Conservation (phyloP, 1,139 yeast genomes). For the Kodamaea plutei region DNA sequence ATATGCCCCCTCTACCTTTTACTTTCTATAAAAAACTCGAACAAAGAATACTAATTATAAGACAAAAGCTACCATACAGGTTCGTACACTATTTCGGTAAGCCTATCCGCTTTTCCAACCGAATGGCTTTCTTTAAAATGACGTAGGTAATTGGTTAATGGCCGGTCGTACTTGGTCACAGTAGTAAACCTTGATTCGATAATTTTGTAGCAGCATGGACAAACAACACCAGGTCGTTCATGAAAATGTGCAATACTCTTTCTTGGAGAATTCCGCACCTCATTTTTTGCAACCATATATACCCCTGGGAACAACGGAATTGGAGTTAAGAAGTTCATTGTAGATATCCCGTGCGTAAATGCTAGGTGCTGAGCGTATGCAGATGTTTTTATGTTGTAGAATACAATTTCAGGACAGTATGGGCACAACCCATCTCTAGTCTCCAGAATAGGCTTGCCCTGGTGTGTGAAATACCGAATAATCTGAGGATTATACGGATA, state of each 20-base stretch:
- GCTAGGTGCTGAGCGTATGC: slow-evolving; percentile 33
- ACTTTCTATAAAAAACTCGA: no score
- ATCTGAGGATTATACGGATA: slow-evolving; percentile 5
- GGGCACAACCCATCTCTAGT: slow-evolving; percentile 33
- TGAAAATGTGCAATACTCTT: slow-evolving; percentile 11
- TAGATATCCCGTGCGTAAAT: slow-evolving; percentile 27
- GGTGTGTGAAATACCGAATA: neutral
- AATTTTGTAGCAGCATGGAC: slow-evolving; percentile 16
- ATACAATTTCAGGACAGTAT: slow-evolving; percentile 24
- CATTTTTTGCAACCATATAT: slow-evolving; percentile 13
- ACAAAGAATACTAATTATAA: no score
- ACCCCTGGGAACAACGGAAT: slow-evolving; percentile 14
- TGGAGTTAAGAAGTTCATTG: slow-evolving; percentile 16
- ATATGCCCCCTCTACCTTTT: no score
- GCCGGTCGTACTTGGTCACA: slow-evolving; percentile 12
- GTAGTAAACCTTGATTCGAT: slow-evolving; percentile 15
- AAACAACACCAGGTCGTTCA: slow-evolving; percentile 14
- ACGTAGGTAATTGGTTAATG: slow-evolving; percentile 15
- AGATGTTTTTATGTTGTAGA: slow-evolving; percentile 28
- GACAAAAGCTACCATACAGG: no score
- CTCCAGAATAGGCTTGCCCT: slow-evolving; percentile 13
- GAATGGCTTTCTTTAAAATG: slow-evolving; percentile 9
- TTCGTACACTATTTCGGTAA: neutral
- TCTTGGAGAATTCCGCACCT: slow-evolving; percentile 1
- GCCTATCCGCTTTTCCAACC: neutral